Percentiles rank a stretch among this genome's conserved stretches.
Evolutionary conservation across 805 yeast species (phyloP).

Genomic region (Zygoascus tannicola): DNA sequence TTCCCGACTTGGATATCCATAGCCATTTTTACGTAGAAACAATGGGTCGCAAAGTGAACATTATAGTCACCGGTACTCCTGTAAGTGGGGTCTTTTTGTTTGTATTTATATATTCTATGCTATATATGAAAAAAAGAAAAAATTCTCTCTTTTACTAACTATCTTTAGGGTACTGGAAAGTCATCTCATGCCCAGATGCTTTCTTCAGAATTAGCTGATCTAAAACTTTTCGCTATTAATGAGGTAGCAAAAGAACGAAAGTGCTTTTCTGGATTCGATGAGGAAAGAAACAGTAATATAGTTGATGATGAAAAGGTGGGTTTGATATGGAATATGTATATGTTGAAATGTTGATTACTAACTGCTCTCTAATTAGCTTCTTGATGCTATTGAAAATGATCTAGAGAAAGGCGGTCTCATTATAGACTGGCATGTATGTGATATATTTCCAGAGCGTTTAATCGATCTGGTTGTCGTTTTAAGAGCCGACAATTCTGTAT

Average conservation of each 20-base stretch:
- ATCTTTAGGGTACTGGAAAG: conserved; percentile 59
- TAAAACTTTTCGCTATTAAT: conserved; percentile 56
- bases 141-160: conserved; percentile 2
- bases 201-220: conserved; percentile 41
- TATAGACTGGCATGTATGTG: conserved; percentile 97
- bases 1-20: too few species aligned
- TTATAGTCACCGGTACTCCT: conserved; percentile 92
- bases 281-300: conserved; percentile 71
- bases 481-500: conserved; percentile 59
- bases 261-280: conserved; percentile 78
- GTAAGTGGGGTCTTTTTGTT: conserved; percentile 31
- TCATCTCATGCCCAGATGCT: conserved; percentile 63
- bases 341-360: background rate
- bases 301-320: conserved; percentile 77
- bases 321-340: background rate
- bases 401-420: conserved; percentile 80
- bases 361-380: conserved; percentile 31
- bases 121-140: too few species aligned
- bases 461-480: conserved; percentile 89
- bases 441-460: conserved; percentile 84
- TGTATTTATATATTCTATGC: conserved; percentile 15
- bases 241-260: conserved; percentile 71
- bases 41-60: conserved; percentile 41
- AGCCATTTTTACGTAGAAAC: too few species aligned
- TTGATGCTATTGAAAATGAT: conserved; percentile 72